These are phyloP conservation scores for Pelargonium myrrhifolium DNA, from an alignment of 441 rosid genomes.

Conservation along the genomic window DNA sequence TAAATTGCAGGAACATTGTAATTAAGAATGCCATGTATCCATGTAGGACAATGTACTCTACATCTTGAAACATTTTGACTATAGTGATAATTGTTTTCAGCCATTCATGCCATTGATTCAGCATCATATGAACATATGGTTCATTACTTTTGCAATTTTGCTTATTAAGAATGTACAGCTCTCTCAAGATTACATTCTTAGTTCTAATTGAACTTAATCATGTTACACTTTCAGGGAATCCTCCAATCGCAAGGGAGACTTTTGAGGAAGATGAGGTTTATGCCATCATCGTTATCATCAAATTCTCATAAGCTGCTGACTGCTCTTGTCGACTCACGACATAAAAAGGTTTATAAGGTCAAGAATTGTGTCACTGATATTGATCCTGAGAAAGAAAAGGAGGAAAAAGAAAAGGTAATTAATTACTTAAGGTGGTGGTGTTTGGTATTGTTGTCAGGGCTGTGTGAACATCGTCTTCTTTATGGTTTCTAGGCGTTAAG, in stretches of 20 bases:
- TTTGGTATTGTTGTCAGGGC: background rate
- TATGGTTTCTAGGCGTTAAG: conserved; percentile 64
- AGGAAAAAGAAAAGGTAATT: conserved; percentile 85
- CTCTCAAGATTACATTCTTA: background rate
- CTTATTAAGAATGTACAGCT: background rate
- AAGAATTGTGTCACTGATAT: conserved; percentile 93
- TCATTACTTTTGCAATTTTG: background rate
- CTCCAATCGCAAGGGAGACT: conserved; percentile 99
- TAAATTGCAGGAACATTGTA: background rate
- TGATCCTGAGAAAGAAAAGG: conserved; percentile 97
- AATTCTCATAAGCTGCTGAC: conserved; percentile 88
- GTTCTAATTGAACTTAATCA: conserved; percentile 4
- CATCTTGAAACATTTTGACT: background rate
- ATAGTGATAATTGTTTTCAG: background rate
- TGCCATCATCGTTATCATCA: conserved; percentile 87
- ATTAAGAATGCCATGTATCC: background rate
- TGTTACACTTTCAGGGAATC: conserved; percentile 55
- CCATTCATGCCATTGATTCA: background rate
- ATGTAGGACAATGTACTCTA: background rate
- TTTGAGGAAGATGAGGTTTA: conserved; percentile 84
- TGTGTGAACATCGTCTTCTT: conserved; percentile 9
- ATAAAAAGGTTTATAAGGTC: conserved; percentile 72
- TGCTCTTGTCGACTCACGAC: conserved; percentile 91
- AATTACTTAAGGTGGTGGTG: conserved; percentile 15
- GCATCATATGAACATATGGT: background rate